Evolutionary conservation across 2,329 filamentous ascomycete genomes (phyloP).

Genomic region (Neobulgaria alba): DNA sequence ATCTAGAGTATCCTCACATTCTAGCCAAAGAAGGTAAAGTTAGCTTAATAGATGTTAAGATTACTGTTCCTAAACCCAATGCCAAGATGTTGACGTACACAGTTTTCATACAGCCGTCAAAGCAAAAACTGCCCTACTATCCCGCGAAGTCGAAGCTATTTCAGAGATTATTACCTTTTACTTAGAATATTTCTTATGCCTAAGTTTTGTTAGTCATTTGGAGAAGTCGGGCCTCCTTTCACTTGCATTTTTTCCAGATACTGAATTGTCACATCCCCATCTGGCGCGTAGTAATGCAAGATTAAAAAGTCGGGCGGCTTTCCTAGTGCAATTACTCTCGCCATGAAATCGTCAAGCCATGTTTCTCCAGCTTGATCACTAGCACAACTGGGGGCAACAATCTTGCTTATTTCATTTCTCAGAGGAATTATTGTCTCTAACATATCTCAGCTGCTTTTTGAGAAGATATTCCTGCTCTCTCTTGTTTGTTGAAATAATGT

Average conservation of each 20-base stretch:
- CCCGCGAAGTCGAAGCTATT: constrained; percentile 34
- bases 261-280: constrained; percentile 28
- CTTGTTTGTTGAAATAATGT: constrained; percentile 40
- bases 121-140: constrained; percentile 29
- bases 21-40: too few species aligned
- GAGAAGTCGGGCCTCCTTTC: neutral
- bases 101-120: too few species aligned
- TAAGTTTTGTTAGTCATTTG: neutral
- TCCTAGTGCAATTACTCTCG: constrained; percentile 24
- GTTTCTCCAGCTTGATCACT: constrained; percentile 31
- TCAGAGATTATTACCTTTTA: constrained; percentile 34
- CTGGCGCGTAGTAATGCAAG: constrained; percentile 36
- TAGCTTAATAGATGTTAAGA: too few species aligned
- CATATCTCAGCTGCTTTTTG: constrained; percentile 33
- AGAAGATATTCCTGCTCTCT: constrained; percentile 30
- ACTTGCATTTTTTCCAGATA: constrained; percentile 31
- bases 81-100: too few species aligned
- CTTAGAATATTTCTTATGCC: constrained; percentile 27
- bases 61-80: too few species aligned
- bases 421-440: constrained; percentile 32
- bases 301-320: constrained; percentile 35
- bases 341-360: constrained; percentile 37
- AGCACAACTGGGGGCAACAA: constrained; percentile 33
- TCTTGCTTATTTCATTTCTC: constrained; percentile 27
- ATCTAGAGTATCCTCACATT: too few species aligned